These are phyloP conservation scores for Colletotrichum gigasporum DNA, from an alignment of 2,329 filamentous ascomycete species.

Conservation along the genomic window DNA sequence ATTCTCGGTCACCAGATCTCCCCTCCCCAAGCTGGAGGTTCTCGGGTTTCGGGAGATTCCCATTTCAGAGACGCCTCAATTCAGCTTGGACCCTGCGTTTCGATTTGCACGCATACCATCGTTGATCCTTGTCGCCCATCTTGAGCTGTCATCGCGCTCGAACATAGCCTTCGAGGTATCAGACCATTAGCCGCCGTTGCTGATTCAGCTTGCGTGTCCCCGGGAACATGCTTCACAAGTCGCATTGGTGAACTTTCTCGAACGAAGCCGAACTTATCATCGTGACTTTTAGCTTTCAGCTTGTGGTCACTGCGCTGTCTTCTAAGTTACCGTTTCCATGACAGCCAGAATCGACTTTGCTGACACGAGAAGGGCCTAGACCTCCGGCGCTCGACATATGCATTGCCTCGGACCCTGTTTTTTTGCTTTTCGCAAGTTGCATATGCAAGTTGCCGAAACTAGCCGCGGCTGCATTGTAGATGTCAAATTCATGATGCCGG, in stretches of 20 bases:
- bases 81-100: constrained; percentile 22
- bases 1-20: neutral
- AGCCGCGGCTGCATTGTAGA: neutral
- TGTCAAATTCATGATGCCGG: neutral
- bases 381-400: neutral
- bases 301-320: neutral
- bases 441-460: neutral
- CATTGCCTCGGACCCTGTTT: neutral
- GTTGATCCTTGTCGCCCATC: neutral
- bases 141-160: neutral
- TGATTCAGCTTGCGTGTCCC: neutral
- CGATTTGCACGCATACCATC: neutral
- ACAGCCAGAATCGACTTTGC: neutral
- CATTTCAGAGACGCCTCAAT: neutral
- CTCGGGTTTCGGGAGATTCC: constrained; percentile 1
- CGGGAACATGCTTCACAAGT: neutral
- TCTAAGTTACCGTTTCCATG: neutral
- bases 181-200: neutral
- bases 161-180: neutral
- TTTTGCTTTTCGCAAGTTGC: neutral
- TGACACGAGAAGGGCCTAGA: neutral
- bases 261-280: too few species aligned
- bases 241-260: neutral
- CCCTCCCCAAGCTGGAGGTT: neutral
- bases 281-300: neutral